These are phyloP conservation scores for Ascodesmis nigricans DNA, from an alignment of 495 filamentous ascomycete species.

Conservation along the genomic window DNA sequence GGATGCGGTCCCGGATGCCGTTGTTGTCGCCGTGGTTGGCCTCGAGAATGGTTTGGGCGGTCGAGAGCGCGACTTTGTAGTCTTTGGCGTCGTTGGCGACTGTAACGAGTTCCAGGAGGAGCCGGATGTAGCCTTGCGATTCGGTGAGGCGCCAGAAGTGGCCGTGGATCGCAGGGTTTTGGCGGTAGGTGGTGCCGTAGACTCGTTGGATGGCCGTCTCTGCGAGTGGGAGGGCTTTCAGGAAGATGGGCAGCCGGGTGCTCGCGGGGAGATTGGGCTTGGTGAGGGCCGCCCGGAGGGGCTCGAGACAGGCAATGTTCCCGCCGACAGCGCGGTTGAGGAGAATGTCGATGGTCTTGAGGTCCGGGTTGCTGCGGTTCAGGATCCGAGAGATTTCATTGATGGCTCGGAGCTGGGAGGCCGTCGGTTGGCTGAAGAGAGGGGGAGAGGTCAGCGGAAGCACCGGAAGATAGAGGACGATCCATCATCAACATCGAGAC, in stretches of 20 bases:
- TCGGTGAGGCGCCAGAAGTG: constrained; percentile 8
- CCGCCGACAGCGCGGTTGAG: constrained; percentile 3
- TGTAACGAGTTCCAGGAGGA: constrained; percentile 10
- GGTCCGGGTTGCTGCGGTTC: not conserved
- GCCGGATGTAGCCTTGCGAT: constrained; percentile 7
- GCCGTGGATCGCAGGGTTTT: constrained; percentile 6
- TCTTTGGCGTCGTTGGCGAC: constrained; percentile 5
- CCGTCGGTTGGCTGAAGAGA: constrained; percentile 1
- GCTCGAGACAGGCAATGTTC: constrained; percentile 1
- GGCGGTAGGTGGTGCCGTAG: constrained; percentile 7
- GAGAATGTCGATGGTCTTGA: not conserved
- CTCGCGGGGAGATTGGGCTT: constrained; percentile 3
- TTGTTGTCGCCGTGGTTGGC: constrained; percentile 12
- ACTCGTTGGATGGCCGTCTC: constrained; percentile 6
- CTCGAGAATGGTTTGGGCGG: constrained; percentile 4
- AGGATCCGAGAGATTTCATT: constrained; percentile 6
- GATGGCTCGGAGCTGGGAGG: constrained; percentile 3
- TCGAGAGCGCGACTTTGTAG: constrained; percentile 6
- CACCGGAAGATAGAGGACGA: too few species aligned
- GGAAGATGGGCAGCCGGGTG: constrained; percentile 10
- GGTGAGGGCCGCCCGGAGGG: constrained; percentile 1
- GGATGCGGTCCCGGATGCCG: constrained; percentile 10
- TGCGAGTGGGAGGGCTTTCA: constrained; percentile 8
- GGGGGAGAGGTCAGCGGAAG: not conserved
- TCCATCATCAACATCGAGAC: too few species aligned